phyloP scores from a whole-genome alignment of 2,329 filamentous ascomycete genomes.

The Cylindrodendrum hubeiense region DNA sequence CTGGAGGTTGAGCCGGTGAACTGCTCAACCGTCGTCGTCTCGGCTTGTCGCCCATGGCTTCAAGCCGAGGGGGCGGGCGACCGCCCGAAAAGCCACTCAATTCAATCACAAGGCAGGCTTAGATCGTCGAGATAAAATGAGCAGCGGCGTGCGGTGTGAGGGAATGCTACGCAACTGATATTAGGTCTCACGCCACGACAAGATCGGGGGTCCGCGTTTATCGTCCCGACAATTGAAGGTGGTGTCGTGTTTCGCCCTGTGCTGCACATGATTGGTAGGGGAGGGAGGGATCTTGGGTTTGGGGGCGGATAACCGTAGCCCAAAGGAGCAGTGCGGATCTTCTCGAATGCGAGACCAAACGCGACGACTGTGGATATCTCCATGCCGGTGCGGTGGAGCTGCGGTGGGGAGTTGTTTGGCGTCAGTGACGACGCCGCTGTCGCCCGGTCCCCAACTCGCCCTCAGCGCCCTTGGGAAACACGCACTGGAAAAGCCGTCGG shows the following conservation, averaged over 20 bases:
- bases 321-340: neutral
- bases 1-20: neutral
- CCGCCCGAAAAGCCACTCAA: neutral
- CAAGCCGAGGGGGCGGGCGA: neutral
- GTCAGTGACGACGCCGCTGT: neutral
- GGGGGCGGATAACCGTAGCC: neutral
- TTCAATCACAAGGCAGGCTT: neutral
- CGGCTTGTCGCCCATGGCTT: neutral
- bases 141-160: neutral
- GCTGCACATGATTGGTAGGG: neutral
- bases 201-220: neutral
- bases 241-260: neutral
- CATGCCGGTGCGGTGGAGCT: neutral
- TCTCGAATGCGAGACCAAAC: neutral
- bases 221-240: neutral
- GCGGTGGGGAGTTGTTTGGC: neutral
- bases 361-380: constrained; percentile 2
- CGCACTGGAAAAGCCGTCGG: neutral
- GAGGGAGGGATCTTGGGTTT: neutral
- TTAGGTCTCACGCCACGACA: neutral
- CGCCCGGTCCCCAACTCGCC: no score
- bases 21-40: neutral
- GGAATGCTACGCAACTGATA: neutral
- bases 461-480: no score
- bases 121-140: neutral